Evolutionary conservation across 148 eudicot species (phyloP).

Genomic region (Chenopodium berlandieri): DNA sequence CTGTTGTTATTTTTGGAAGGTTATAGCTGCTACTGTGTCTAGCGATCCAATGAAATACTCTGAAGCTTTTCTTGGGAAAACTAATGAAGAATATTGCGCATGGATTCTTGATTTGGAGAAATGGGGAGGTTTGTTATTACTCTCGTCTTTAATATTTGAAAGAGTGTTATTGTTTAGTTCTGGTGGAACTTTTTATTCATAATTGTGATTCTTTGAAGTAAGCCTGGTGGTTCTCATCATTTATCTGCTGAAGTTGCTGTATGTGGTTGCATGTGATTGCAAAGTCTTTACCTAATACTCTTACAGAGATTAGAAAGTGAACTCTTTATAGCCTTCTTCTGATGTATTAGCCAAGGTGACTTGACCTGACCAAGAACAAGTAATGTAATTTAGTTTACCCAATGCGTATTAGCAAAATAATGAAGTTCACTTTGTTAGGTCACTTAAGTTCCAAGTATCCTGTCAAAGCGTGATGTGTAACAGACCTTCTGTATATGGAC

Average conservation of each 20-base stretch:
- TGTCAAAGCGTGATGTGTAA: not conserved
- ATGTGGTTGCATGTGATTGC: not conserved
- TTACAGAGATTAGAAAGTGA: not conserved
- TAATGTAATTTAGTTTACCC: not conserved
- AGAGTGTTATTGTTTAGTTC: not conserved
- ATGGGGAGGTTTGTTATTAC: constrained; percentile 82
- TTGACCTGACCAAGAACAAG: not conserved
- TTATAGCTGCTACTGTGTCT: constrained; percentile 86
- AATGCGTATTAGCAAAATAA: not conserved
- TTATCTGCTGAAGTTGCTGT: constrained; percentile 8
- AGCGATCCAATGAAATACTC: constrained; percentile 84
- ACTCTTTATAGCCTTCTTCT: not conserved
- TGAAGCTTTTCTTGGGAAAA: constrained; percentile 89
- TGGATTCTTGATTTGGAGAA: constrained; percentile 96
- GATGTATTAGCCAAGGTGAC: not conserved
- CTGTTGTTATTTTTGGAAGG: constrained; percentile 42
- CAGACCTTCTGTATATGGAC: not conserved
- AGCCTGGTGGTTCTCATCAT: not conserved
- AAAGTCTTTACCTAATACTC: not conserved
- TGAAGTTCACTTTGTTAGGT: not conserved
- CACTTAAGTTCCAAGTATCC: not conserved
- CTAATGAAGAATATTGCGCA: constrained; percentile 75
- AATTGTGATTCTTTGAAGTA: not conserved
- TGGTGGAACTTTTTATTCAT: not conserved
- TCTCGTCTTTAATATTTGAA: not conserved